Evolutionary conservation across 176 grass and related monocot genomes (phyloP), one percentile per base, ranked within the genome.

Genomic region (Avena atlantica): DNA sequence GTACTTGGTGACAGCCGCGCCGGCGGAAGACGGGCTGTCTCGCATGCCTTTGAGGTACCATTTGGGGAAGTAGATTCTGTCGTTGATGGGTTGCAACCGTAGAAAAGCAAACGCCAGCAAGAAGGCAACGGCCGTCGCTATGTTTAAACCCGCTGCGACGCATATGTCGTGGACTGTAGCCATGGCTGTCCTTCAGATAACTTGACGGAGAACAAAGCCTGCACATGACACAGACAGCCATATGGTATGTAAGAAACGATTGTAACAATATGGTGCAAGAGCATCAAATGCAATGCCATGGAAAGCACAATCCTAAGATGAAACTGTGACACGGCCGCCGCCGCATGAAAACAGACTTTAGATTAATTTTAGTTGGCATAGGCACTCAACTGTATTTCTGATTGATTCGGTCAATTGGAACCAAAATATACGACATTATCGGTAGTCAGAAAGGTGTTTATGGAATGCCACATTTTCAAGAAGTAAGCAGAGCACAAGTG

Each of bases 1-100:
- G 81, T 96, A 86, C 71, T 96, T 99, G 2, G 88, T 80, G 61
- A 96, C 76, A 36, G 90, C 76, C 17, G 71, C 66, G 42, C 94
- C 94, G 24, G 92, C 87, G 17, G 60, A 56, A 50, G 81, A 60
- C 4, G 94, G 97, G 66, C 73, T 96, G 83, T 86, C 95, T 55
- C 97, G 94, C 77, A 94, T 90, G 10, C 97, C 97, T 44, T 89
- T 91, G 74, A 99, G 87, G 74, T 99, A 99, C 94, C 97, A 99
- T 91, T 99, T 99, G 48, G 97, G 92, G 56, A 99, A 99, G 84
- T 90, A 99, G 24, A 99, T 87, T 79, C 97, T 91, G 34, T 99
- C 97, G 57, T 99, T 99, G 90, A 99, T 88, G 15, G 97, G 97
- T 78, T 99, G 97, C 52, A 99, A 80, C n/a, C 97, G 92, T 23